A percentile compares a stretch with the other conserved stretches of the same genome.
Evolutionary conservation across 2,329 filamentous ascomycete species (phyloP).

Genomic region (Talaromyces albobiverticillius): DNA sequence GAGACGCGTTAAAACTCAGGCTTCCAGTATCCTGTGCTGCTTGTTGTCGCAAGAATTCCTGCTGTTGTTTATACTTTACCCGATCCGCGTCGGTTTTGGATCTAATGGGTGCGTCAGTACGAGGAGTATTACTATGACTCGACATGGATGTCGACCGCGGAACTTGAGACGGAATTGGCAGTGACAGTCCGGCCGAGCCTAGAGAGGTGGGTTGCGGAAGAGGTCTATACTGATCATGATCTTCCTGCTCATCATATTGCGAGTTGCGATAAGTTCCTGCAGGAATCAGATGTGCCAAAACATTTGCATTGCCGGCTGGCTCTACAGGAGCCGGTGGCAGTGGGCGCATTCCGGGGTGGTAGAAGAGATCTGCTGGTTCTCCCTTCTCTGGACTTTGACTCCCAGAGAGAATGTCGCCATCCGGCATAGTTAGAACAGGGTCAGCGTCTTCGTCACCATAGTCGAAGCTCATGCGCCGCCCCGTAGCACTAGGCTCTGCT

Average conservation of each 20-base stretch:
- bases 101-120: slow-evolving; percentile 75
- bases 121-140: slow-evolving; percentile 75
- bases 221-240: slow-evolving; percentile 35
- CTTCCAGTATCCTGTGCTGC: slow-evolving; percentile 23
- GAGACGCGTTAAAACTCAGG: slow-evolving; percentile 52
- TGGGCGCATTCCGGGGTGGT: slow-evolving; percentile 76
- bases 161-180: slow-evolving; percentile 48
- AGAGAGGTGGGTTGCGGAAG: slow-evolving; percentile 40
- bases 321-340: slow-evolving; percentile 64
- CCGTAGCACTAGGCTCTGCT: slow-evolving; percentile 64
- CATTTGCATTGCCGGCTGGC: slow-evolving; percentile 43
- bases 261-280: slow-evolving; percentile 59
- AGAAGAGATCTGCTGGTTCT: slow-evolving; percentile 87
- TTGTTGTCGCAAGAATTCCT: slow-evolving; percentile 52
- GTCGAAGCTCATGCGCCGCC: slow-evolving; percentile 78
- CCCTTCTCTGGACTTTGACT: slow-evolving; percentile 67
- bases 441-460: slow-evolving; percentile 90
- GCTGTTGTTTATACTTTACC: slow-evolving; percentile 52
- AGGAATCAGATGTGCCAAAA: slow-evolving; percentile 48
- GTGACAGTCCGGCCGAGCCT: slow-evolving; percentile 51
- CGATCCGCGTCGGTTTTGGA: slow-evolving; percentile 91
- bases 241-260: slow-evolving; percentile 27
- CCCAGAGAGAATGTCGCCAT: slow-evolving; percentile 42
- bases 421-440: slow-evolving; percentile 55
- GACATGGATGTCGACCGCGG: slow-evolving; percentile 78